Base-by-base conservation (phyloP, 192 early-diverging fungal genomes). In the Coemansia sp. region DNA sequence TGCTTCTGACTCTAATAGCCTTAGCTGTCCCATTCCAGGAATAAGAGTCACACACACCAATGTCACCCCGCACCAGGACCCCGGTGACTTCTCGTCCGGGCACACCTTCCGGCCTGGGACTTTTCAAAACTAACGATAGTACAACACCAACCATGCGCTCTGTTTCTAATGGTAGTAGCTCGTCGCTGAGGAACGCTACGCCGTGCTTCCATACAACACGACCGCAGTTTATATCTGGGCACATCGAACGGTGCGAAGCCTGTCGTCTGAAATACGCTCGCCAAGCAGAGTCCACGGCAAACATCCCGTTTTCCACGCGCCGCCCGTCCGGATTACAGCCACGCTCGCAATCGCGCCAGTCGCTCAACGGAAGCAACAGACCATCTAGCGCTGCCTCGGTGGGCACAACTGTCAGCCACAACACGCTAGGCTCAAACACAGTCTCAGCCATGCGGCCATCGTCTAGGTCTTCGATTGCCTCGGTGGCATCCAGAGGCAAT, bases 151-250 rank as follows among this genome's bases (percentile, higher is more conserved):
- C 70, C 18, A 48, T 49, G 32, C 79, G 79, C 18, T 81, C 79
- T 40, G 70, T 81, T 43, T 82, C 79, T 9, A 73, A 71, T 43
- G 72, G 71, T 74, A 82, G 79, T 58, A 74, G 69, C 58, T 37
- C 65, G 38, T 72, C 76, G 23, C 63, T 63, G 18, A 71, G 74
- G 64, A 72, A 69, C 59, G 58, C 64, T 9, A 72, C 76, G 12
- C 81, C 81, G 58, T 83, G 81, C 59, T 78, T 83, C 23, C 81
- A 83, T 56, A 83, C 81, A 12, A 83, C 68, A 13, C 60, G 76
- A 18, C 81, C 81, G 56, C 76, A 83, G 76, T 78, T 83, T 56
- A 83, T 83, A 15, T 78, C 81, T n/a, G 69, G 81, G 37, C 81
- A 83, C 44, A 83, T 83, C 56, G 76, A 83, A 48, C 72, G 81